Evolutionary conservation across 2,329 filamentous ascomycete genomes (phyloP), one percentile per base, ranked within the genome.

Genomic region (Cladosporium oxysporum): DNA sequence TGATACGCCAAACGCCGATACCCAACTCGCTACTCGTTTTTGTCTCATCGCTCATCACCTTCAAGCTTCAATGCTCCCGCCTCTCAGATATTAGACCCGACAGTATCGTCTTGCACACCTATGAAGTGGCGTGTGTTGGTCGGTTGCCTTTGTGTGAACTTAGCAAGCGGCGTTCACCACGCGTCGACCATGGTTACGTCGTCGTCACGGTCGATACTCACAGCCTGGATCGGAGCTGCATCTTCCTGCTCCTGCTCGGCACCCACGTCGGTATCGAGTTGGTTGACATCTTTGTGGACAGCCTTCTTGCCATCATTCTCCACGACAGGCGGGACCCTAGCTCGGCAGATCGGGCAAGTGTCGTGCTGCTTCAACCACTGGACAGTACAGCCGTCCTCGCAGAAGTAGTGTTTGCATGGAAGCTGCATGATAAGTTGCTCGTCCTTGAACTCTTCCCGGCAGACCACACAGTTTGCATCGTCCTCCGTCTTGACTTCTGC

Each of bases 281-380:
- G 23, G n/a, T 55, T 31, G 33, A 35, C 49, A 14, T 28, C 49
- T 5, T 55, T 7, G 6, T 28, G 1, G 14, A 26, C 29, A 26
- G 5, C 35, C 4, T n/a, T 37, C 28, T 44, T 26, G 16, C 23
- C 53, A 35, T 16, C 53, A 8, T 23, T 8, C 18, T 58, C 29
- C 57, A 29, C 23, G 16, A 65, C 47, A 29, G 44, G 12, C 33
- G 29, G 50, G 12, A 70, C 67, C 57, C 58, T 44, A 12, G 66
- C 50, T 26, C 72, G 70, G 58, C 73, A 74, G 3, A 58, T 58
- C 5, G 72, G 71, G 62, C 73, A 74, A 47, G 41, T 70, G 60
- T 70, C 57, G 41, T 64, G 69, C 12, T 68, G 62, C 57, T 59
- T 58, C 26, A 74, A 53, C 72, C 72, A 74, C 26, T 65, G 52